Percentiles rank a stretch among this genome's conserved stretches.
phyloP scores from a whole-genome alignment of 192 early-diverging fungal species.

The Coemansia sp. region DNA sequence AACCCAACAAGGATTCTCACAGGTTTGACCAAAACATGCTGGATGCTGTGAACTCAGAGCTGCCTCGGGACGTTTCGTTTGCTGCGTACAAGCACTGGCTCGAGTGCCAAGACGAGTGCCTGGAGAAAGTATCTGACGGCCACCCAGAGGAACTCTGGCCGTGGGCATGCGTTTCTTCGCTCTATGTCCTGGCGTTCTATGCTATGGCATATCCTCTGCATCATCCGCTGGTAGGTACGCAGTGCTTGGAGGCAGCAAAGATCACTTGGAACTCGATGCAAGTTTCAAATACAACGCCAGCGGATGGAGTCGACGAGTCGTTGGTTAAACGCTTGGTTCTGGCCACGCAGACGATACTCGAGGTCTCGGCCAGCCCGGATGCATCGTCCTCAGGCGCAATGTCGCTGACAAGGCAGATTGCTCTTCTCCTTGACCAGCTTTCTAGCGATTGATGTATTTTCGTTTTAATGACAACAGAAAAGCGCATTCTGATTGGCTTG shows the following conservation, averaged over 20 bases:
- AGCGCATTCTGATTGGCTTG: background rate
- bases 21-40: slow-evolving; percentile 1
- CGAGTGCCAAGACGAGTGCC: slow-evolving; percentile 50
- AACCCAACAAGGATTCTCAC: too few relatives aligned
- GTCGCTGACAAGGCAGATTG: slow-evolving; percentile 1
- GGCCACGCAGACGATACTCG: background rate
- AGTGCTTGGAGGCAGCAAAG: slow-evolving; percentile 37
- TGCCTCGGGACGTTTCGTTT: slow-evolving; percentile 32
- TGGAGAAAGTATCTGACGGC: slow-evolving; percentile 13
- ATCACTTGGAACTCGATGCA: slow-evolving; percentile 27
- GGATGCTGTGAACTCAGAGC: background rate
- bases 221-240: slow-evolving; percentile 33
- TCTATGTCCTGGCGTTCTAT: slow-evolving; percentile 46
- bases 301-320: background rate
- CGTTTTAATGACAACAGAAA: background rate
- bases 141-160: background rate
- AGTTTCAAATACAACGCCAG: background rate
- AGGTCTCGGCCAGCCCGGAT: background rate
- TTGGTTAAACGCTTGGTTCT: background rate
- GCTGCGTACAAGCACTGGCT: slow-evolving; percentile 45
- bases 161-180: slow-evolving; percentile 30
- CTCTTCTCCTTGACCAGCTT: slow-evolving; percentile 4
- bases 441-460: background rate
- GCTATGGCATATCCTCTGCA: slow-evolving; percentile 15
- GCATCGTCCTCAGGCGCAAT: background rate